phyloP scores from a whole-genome alignment of 192 early-diverging fungal genomes.

The Linnemannia zychae region DNA sequence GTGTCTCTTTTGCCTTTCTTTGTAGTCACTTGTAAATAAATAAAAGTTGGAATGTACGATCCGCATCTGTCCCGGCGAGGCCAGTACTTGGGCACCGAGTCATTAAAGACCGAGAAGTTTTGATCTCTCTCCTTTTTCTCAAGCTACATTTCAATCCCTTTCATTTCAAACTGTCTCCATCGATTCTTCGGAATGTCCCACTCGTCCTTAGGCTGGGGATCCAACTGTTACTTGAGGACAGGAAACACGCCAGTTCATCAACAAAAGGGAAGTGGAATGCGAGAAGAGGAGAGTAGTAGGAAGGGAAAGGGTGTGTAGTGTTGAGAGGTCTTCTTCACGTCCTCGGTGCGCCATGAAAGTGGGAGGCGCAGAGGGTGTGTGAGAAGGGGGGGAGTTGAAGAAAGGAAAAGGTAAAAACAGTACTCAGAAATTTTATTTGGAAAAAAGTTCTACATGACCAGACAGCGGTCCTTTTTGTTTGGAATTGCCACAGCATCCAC shows the following conservation, averaged over 20 bases:
- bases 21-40: neutral
- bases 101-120: conserved; percentile 53
- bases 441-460: neutral
- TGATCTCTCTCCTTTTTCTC: conserved; percentile 14
- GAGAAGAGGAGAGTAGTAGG: neutral
- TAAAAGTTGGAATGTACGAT: conserved; percentile 51
- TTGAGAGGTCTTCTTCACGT: neutral
- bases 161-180: neutral
- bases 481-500: conserved; percentile 12
- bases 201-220: neutral
- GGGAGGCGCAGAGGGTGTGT: neutral
- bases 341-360: neutral
- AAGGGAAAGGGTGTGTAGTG: neutral
- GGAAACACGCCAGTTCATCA: neutral
- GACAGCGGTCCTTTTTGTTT: neutral
- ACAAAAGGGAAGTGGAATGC: neutral
- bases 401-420: neutral
- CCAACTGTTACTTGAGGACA: neutral
- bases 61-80: conserved; percentile 61
- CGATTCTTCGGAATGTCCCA: neutral
- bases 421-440: neutral
- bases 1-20: neutral
- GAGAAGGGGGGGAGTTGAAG: neutral
- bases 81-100: conserved; percentile 62
- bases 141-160: neutral